Evolutionary conservation across 495 filamentous ascomycete species (phyloP), one percentile per base, ranked within the genome.

Genomic region (Penicillium verhagenii): DNA sequence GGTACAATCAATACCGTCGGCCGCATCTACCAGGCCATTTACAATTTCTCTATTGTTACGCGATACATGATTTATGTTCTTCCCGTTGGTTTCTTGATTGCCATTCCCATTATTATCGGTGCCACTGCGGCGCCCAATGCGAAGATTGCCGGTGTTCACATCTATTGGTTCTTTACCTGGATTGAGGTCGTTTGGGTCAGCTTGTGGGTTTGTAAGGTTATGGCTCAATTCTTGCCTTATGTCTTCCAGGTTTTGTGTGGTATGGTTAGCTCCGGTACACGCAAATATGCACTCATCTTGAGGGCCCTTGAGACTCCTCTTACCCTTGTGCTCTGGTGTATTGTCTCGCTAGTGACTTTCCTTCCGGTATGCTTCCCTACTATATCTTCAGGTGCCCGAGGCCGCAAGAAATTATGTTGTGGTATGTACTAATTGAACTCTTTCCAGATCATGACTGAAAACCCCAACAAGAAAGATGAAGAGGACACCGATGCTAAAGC

Each of bases 271-370:
- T 84, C 92, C 2, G 92, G 93, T 14, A 95, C 91, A 3, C 81
- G 91, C 50, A 98, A 97, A 72, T 97, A 98, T 73, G 89, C 90
- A 25, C 78, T 88, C 53, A 86, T 97, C 37, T 70, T 98, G 35
- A 79, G 79, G 21, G 82, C 84, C 24, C 73, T 98, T 42, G 89
- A 96, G 64, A 88, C 94, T 43, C 91, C 91, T 0, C 72, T 98
- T 2, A 90, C 90, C 1, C 71, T 96, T n/a, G 88, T 94, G 56
- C 82, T 91, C 46, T 97, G 94, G 94, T 83, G 81, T 13, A 71
- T 96, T 26, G 81, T 89, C 1, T 88, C 82, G 9, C 80, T 94
- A 60, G 85, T 90, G 18, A 90, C 89, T 2, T 97, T 96, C 69
- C 59, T 80, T 20, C 85, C 86, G 9, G 76, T 89, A 71, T 35